Conservation (phyloP, 2,329 filamentous ascomycete species). For the Penicillium italicum region DNA sequence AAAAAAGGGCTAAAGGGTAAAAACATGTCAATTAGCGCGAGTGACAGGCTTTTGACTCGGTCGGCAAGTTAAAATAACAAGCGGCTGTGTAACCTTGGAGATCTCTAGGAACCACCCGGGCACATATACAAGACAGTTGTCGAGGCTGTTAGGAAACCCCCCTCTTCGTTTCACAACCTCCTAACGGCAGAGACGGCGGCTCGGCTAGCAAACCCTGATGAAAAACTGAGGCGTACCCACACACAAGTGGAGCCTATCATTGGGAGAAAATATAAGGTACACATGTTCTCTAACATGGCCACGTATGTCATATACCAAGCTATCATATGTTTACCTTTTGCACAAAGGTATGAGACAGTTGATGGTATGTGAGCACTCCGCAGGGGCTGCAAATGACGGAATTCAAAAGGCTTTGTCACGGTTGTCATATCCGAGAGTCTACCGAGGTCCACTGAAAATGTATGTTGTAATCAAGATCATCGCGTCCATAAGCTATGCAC, state of each 20-base stretch:
- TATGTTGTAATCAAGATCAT: neutral
- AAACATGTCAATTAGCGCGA: neutral
- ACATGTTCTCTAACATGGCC: neutral
- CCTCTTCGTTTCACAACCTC: slow-evolving; percentile 14
- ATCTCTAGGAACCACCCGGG: neutral
- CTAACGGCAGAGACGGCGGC: slow-evolving; percentile 18
- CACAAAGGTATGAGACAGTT: neutral
- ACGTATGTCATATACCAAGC: neutral
- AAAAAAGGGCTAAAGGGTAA: neutral
- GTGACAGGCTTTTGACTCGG: neutral
- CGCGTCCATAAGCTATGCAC: neutral
- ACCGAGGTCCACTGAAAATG: neutral
- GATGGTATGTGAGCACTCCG: neutral
- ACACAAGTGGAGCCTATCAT: slow-evolving; percentile 7
- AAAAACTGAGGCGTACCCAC: slow-evolving; percentile 8
- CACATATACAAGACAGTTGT: slow-evolving; percentile 1
- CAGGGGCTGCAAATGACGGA: neutral
- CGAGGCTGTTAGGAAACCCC: neutral
- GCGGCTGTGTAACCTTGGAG: slow-evolving; percentile 15
- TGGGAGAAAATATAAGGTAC: neutral
- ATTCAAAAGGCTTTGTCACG: neutral
- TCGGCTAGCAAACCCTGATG: slow-evolving; percentile 22
- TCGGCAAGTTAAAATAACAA: slow-evolving; percentile 9
- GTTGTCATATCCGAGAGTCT: slow-evolving; percentile 1
- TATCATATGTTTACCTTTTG: neutral